These are phyloP conservation scores for Penicillium crystallinum DNA, from an alignment of 495 filamentous ascomycete species.

Conservation along the genomic window DNA sequence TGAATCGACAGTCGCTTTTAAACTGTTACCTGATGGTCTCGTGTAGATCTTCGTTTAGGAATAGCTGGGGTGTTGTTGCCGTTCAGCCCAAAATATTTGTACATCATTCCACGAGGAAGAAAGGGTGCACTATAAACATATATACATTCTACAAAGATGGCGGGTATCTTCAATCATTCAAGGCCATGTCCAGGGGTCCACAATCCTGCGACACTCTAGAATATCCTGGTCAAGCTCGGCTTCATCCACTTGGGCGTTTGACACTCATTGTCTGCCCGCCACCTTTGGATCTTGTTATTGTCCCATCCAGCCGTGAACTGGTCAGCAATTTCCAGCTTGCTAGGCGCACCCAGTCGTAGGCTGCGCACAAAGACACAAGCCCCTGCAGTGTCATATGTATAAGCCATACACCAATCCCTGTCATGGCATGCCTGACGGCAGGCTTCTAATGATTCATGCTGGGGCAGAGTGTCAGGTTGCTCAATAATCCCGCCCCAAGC, in stretches of 20 bases:
- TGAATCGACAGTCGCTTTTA: constrained; percentile 14
- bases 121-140: no score
- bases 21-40: background rate
- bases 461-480: constrained; percentile 16
- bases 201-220: constrained; percentile 8
- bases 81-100: no score
- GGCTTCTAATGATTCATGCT: constrained; percentile 19
- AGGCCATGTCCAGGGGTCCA: background rate
- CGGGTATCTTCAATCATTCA: no score
- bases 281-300: constrained; percentile 24
- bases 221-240: constrained; percentile 29
- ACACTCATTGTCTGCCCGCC: constrained; percentile 15
- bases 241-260: constrained; percentile 25
- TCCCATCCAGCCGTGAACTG: constrained; percentile 31
- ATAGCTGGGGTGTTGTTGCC: background rate
- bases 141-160: no score
- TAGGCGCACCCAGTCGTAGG: constrained; percentile 22
- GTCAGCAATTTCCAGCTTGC: constrained; percentile 2
- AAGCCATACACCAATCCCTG: constrained; percentile 24
- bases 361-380: constrained; percentile 25
- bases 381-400: constrained; percentile 21
- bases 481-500: constrained; percentile 27
- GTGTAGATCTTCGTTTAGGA: background rate
- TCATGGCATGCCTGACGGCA: constrained; percentile 26
- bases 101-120: no score